Conservation (phyloP, 495 filamentous ascomycete species). For the Annulohypoxylon maeteangense region DNA sequence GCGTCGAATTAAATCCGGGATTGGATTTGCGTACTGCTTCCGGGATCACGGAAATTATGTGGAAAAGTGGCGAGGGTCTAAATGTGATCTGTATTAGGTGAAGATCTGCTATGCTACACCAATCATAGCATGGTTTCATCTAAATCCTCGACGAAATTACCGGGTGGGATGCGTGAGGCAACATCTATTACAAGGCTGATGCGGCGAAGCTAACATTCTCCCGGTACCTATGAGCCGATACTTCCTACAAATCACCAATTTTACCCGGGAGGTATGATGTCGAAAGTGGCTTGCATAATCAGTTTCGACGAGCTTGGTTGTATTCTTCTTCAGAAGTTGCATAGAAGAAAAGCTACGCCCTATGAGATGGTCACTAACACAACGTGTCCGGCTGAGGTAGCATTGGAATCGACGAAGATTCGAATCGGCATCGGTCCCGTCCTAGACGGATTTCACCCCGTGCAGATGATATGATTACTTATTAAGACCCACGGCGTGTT, state of each 20-base stretch:
- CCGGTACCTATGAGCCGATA: neutral
- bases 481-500: neutral
- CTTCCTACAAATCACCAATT: neutral
- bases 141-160: neutral
- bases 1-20: neutral
- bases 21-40: neutral
- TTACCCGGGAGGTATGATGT: neutral
- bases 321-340: neutral
- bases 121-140: neutral
- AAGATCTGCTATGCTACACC: slow-evolving; percentile 5
- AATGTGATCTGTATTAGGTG: slow-evolving; percentile 2
- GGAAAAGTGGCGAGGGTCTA: slow-evolving; percentile 10
- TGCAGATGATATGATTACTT: slow-evolving; percentile 5
- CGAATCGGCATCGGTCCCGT: neutral
- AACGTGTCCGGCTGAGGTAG: neutral
- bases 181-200: slow-evolving; percentile 2
- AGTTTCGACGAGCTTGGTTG: neutral
- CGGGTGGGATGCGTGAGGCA: neutral
- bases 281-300: neutral
- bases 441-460: neutral
- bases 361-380: neutral
- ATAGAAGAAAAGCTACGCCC: neutral
- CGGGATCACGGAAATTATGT: neutral
- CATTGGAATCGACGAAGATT: neutral
- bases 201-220: neutral